Base-by-base conservation (phyloP, 176 grass and related monocot genomes). In the Juncus inflexus region DNA sequence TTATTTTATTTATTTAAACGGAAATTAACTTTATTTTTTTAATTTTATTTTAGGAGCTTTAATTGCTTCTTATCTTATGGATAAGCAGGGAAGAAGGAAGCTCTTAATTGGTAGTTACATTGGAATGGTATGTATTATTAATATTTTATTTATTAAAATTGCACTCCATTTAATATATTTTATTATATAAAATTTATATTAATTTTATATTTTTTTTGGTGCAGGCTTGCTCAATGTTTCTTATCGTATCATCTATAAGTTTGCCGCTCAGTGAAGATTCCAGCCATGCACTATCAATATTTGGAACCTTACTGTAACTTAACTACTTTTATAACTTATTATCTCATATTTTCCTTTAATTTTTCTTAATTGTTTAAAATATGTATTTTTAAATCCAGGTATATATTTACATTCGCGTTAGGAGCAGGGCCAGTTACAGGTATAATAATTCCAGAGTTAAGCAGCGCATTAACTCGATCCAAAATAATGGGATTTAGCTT, bases 401-500 rank as follows among this genome's bases (percentile, higher is more conserved):
- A 99, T 64, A 99, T 99, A 55, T 99, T 99, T 64, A 70, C 85
- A 60, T 99, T 92, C 69, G 80, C 94, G 4, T 7, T 99, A 66
- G 94, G 94, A 62, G 94, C 94, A 65, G 88, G 88, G 12, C 94
- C 88, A 36, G 88, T 99, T 78, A 99, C 94, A 62, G 94, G 85
- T 74, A 86, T 99, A 38, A 86, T 99, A 59, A 92, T 99, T 74
- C 94, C 94, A 60, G 88, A 99, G 64, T 74, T 99, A 47, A 99
- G 94, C 42, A 63, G 82, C 82, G 80, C 85, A 36, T 80, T 71
- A 9, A 84, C 88, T 73, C 85, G 88, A 16, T 89, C 94, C 28
- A 92, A 89, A 80, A 76, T 99, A 72, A 99, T 99, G 83, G 85
- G 94, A 9, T 92, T 99, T 77, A 92, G 94, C 75, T 99, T 99